Conservation (phyloP, 495 filamentous ascomycete species). For the Podospora pseudopauciseta region DNA sequence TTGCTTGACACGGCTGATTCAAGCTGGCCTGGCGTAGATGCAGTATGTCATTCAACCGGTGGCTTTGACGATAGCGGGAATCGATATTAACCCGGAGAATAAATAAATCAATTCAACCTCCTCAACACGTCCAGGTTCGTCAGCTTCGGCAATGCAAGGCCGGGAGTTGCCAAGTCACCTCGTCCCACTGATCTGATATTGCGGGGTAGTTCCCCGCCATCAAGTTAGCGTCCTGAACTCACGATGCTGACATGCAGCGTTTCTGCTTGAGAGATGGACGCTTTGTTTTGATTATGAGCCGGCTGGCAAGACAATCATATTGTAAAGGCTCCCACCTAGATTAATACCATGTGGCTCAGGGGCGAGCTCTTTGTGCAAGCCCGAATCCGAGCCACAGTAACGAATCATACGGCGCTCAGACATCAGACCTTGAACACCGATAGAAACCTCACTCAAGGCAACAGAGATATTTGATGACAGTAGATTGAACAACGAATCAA, state of each 20-base stretch:
- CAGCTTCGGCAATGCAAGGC: neutral
- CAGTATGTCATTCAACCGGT: neutral
- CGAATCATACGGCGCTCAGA: no score
- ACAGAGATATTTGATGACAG: no score
- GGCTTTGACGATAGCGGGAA: neutral
- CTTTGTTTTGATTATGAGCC: neutral
- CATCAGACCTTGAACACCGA: no score
- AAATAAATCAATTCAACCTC: neutral
- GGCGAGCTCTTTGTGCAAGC: neutral
- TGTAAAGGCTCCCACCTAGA: neutral
- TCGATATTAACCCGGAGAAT: neutral
- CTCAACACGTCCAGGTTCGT: neutral
- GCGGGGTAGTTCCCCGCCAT: neutral
- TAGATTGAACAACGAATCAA: no score
- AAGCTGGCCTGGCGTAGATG: neutral
- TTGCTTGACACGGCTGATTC: neutral
- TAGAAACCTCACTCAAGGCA: no score
- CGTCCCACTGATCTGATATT: neutral
- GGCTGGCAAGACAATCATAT: neutral
- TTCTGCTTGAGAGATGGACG: neutral
- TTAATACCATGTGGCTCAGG: neutral
- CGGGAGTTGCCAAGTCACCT: neutral
- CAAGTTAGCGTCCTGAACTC: neutral
- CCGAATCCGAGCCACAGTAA: neutral
- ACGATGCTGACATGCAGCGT: neutral